Evolutionary conservation across 2,329 filamentous ascomycete genomes (phyloP), one percentile per base, ranked within the genome.

Genomic region (Coniosporium tulheliwenetii): DNA sequence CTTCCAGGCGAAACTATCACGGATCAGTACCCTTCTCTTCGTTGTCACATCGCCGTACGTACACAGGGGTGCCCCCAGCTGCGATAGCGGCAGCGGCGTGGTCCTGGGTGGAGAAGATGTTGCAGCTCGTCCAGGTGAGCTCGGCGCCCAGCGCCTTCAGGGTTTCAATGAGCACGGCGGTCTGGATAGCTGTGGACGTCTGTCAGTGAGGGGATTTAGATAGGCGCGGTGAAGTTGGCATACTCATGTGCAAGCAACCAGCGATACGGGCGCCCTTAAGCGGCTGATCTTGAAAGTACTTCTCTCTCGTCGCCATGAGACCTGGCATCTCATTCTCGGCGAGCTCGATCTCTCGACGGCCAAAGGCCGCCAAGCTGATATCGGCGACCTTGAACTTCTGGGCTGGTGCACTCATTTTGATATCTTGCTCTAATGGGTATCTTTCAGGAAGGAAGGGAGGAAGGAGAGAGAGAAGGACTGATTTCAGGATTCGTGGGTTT

Each of bases 31-130:
- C 19, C 15, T 14, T 19, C 26, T 34, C 68, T 78, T 79, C 74
- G 75, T 78, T 64, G 75, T 74, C 50, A 77, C 75, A 57, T 36
- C 38, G 30, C 16, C 29, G 9, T 32, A 58, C 66, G 51, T 67
- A 69, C 66, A 98, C 89, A 57, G 89, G 87, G 50, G 93, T 81
- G 64, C 89, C 91, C 41, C 79, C 73, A 43, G 89, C 91, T 54
- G 91, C 91, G 69, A 98, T 95, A 64, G 91, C 91, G 52, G 91
- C 87, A 41, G 91, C 91, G 57, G 91, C 91, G 70, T 96, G 89
- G 71, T 96, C 91, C 70, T 95, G 89, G 56, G 89, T 96, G 64
- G 83, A 91, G 81, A 95, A 98, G 69, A 98, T 96, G 79, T 98
- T 96, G 82, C 91, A 98, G 56, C 83, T 91, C 47, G 89, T 83